These are phyloP conservation scores for Epichloe coenophiala DNA, from an alignment of 2,329 filamentous ascomycete genomes.

Conservation along the genomic window DNA sequence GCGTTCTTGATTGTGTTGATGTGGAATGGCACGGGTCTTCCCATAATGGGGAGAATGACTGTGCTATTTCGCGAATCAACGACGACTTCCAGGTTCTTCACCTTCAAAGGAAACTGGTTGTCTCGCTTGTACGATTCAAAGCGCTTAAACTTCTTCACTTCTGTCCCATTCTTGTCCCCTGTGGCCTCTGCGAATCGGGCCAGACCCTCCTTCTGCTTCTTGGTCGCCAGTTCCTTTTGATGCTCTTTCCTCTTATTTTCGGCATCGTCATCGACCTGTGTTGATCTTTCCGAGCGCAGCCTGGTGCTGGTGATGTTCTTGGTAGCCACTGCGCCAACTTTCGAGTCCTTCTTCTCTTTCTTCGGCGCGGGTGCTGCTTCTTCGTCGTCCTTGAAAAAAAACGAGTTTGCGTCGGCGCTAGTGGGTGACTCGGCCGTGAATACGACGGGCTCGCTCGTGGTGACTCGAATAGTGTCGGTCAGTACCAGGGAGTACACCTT, in stretches of 20 bases:
- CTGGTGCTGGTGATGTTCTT: constrained; percentile 94
- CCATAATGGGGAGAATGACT: constrained; percentile 91
- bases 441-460: constrained; percentile 61
- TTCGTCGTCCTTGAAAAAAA: constrained; percentile 99
- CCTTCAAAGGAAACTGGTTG: constrained; percentile 73
- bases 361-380: constrained; percentile 77
- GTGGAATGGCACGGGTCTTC: constrained; percentile 91
- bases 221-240: constrained; percentile 74
- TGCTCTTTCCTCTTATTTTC: constrained; percentile 80
- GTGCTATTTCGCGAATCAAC: constrained; percentile 86
- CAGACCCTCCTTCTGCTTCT: constrained; percentile 83
- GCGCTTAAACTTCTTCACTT: constrained; percentile 96
- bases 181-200: constrained; percentile 77
- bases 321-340: constrained; percentile 75
- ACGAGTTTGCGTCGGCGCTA: constrained; percentile 86
- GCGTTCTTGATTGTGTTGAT: constrained; percentile 98
- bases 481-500: constrained; percentile 83
- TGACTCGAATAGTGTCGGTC: constrained; percentile 86
- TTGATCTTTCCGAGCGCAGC: constrained; percentile 77
- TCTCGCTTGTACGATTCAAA: constrained; percentile 99
- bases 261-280: constrained; percentile 77
- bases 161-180: constrained; percentile 72
- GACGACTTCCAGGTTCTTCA: constrained; percentile 77
- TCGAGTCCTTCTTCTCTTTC: constrained; percentile 74
- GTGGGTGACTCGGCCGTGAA: constrained; percentile 90